A percentile compares a stretch with the other conserved stretches of the same genome.
These are phyloP conservation scores for Nephelium lappaceum DNA, from an alignment of 345 rosid genomes.

Conservation along the genomic window DNA sequence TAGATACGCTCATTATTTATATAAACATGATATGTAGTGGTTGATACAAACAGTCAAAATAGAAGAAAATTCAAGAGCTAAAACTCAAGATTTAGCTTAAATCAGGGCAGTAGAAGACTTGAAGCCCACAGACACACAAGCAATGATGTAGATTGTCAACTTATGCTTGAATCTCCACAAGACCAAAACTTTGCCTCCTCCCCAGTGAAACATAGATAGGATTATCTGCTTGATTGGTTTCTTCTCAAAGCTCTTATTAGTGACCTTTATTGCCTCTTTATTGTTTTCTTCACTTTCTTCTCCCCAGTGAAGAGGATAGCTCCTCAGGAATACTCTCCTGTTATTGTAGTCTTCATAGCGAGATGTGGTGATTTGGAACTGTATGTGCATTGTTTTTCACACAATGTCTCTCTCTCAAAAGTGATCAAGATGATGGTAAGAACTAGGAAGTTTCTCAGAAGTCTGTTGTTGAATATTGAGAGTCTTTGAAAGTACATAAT, in stretches of 20 bases:
- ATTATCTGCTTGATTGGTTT: conserved; percentile 44
- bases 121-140: conserved; percentile 37
- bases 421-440: too few species aligned
- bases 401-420: too few species aligned
- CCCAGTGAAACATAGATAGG: conserved; percentile 40
- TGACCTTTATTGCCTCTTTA: conserved; percentile 17
- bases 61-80: conserved; percentile 8
- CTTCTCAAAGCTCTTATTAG: conserved; percentile 21
- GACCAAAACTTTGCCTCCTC: conserved; percentile 42
- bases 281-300: conserved; percentile 28
- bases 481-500: too few species aligned
- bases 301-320: conserved; percentile 58
- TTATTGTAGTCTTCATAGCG: conserved; percentile 44
- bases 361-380: too few species aligned
- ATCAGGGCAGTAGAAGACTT: conserved; percentile 33
- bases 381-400: too few species aligned
- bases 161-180: conserved; percentile 50
- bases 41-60: conserved; percentile 18
- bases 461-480: too few species aligned
- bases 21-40: conserved; percentile 16
- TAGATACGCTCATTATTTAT: background rate
- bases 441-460: too few species aligned
- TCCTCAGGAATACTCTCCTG: conserved; percentile 54
- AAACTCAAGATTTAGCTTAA: conserved; percentile 29
- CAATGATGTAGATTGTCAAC: conserved; percentile 35